Percentiles rank a stretch among this genome's conserved stretches.
These are phyloP conservation scores for Neofusicoccum parvum DNA, from an alignment of 2,329 filamentous ascomycete species.

Conservation along the genomic window DNA sequence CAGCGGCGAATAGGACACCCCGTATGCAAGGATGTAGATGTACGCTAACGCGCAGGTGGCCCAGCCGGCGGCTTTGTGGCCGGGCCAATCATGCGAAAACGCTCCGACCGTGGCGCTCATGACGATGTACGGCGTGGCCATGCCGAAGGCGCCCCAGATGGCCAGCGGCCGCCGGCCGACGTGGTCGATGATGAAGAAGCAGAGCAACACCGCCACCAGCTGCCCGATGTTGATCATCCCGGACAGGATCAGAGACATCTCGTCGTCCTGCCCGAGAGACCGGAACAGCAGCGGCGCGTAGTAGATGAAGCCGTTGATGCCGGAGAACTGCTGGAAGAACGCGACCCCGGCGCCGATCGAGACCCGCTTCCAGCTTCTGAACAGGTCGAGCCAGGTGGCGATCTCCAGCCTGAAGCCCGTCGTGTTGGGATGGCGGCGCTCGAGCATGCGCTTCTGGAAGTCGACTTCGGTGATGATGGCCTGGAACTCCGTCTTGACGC, in stretches of 20 bases:
- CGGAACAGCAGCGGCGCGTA: conserved; percentile 50
- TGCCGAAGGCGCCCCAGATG: conserved; percentile 22
- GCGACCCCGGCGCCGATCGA: conserved; percentile 42
- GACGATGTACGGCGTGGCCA: conserved; percentile 45
- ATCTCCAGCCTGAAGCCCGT: conserved; percentile 4
- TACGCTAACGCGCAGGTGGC: conserved; percentile 37
- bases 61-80: conserved; percentile 57
- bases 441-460: conserved; percentile 20
- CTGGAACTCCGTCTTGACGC: conserved; percentile 25
- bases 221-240: conserved; percentile 45
- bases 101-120: conserved; percentile 58
- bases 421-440: background rate
- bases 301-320: conserved; percentile 51
- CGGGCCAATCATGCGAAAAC: conserved; percentile 54
- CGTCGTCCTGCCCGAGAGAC: conserved; percentile 38
- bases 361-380: conserved; percentile 48
- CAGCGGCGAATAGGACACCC: conserved; percentile 36
- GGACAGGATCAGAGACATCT: conserved; percentile 30
- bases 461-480: conserved; percentile 26
- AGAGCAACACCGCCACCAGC: conserved; percentile 21
- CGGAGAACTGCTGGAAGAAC: conserved; percentile 49
- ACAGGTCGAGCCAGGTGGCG: conserved; percentile 44
- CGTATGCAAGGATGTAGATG: conserved; percentile 65
- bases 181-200: conserved; percentile 24
- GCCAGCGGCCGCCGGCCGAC: conserved; percentile 26